Evolutionary conservation across 345 rosid species (phyloP).

Genomic region (Bruguiera parviflora): DNA sequence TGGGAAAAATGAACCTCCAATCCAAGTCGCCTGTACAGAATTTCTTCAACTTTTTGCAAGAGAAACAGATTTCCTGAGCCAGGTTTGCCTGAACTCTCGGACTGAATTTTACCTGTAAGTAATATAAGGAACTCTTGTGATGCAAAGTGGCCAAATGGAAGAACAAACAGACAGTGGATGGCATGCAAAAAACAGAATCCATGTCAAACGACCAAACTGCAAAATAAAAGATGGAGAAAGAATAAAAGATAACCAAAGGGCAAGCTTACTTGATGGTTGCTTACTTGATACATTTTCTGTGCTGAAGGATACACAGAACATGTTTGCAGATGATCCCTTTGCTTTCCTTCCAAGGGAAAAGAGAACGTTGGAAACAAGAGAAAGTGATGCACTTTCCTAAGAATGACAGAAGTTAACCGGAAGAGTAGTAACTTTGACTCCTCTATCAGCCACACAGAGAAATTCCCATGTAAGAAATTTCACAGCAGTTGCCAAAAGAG

Average conservation of each 20-base stretch:
- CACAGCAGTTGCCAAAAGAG: constrained; percentile 17
- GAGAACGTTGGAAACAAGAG: background rate
- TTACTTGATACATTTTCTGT: background rate
- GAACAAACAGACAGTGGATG: background rate
- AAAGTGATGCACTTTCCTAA: too few species aligned
- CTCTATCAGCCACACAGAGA: background rate
- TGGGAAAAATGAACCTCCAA: constrained; percentile 1
- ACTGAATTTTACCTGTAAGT: constrained; percentile 7
- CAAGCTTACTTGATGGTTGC: background rate
- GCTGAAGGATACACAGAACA: background rate
- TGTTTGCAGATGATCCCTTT: background rate
- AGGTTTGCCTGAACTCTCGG: background rate
- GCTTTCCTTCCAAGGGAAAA: background rate
- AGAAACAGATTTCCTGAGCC: background rate
- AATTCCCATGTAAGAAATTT: constrained; percentile 19
- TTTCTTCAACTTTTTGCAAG: constrained; percentile 7
- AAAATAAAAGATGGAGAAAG: background rate
- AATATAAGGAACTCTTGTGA: background rate
- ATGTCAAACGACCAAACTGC: background rate
- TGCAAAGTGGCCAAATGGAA: background rate
- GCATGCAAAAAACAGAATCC: background rate
- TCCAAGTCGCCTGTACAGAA: constrained; percentile 7
- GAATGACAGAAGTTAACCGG: too few species aligned
- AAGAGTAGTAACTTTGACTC: too few species aligned
- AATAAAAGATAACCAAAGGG: too few species aligned